Conservation (phyloP, 2,329 filamentous ascomycete species). For the Cladosporium oxysporum region DNA sequence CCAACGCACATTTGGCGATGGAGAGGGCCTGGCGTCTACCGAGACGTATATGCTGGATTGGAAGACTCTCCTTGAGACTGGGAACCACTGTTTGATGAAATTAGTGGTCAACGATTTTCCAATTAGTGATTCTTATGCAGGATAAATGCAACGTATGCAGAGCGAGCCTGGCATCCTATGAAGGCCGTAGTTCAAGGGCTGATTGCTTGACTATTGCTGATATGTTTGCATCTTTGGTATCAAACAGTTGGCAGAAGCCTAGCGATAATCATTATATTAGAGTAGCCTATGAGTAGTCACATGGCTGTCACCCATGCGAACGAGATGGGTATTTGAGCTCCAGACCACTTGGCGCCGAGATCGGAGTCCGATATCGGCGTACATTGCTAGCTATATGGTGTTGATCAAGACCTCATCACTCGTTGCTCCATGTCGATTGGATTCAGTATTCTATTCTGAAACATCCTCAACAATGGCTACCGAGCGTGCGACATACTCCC, state of each 20-base stretch:
- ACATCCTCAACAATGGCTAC: background rate
- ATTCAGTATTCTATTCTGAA: background rate
- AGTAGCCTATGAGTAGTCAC: background rate
- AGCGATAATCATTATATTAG: background rate
- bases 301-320: background rate
- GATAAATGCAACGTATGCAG: too few species aligned
- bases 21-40: background rate
- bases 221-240: background rate
- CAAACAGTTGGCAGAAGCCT: background rate
- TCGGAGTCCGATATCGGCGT: background rate
- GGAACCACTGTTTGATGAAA: too few species aligned
- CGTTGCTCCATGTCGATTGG: background rate
- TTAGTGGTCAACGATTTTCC: too few species aligned
- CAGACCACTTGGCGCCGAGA: background rate
- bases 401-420: background rate
- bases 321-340: background rate
- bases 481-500: slow-evolving; percentile 11
- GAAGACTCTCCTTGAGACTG: background rate
- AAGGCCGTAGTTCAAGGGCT: background rate
- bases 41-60: background rate
- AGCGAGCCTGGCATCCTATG: background rate
- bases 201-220: background rate
- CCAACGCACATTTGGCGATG: background rate
- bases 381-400: background rate
- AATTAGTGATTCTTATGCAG: too few species aligned